phyloP scores from a whole-genome alignment of 2,329 filamentous ascomycete genomes.

The Aspergillus aculeatus region DNA sequence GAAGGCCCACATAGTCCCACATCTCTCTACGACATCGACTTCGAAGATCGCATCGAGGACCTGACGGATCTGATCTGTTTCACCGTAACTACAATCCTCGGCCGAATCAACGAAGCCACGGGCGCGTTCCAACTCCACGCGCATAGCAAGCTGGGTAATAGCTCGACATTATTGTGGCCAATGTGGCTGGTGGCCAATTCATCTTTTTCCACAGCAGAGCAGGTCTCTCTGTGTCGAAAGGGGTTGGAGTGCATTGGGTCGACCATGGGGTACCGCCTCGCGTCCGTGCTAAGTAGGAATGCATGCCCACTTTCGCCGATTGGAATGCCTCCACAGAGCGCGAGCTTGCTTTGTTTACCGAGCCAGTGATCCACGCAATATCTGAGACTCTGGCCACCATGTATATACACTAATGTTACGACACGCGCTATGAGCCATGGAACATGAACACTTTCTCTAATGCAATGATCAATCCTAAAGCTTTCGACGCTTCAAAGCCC shows the following conservation, averaged over 20 bases:
- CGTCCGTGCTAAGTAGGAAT: neutral
- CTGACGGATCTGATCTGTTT: neutral
- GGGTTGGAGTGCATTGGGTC: neutral
- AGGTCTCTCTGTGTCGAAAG: neutral
- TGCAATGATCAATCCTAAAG: too few species aligned
- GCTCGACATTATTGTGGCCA: neutral
- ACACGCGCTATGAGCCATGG: too few species aligned
- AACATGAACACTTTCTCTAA: too few species aligned
- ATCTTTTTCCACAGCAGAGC: neutral
- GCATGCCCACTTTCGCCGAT: too few species aligned
- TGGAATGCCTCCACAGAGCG: too few species aligned
- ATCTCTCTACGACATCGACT: neutral
- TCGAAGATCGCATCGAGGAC: neutral
- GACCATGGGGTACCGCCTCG: conserved; percentile 2
- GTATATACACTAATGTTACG: too few species aligned
- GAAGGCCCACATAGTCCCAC: too few species aligned
- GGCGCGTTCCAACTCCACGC: neutral
- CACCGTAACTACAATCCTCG: neutral
- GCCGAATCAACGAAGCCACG: neutral
- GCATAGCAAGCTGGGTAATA: conserved; percentile 2
- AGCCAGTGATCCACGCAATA: too few species aligned
- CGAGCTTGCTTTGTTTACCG: too few species aligned
- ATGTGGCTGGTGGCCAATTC: conserved; percentile 1
- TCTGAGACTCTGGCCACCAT: too few species aligned
- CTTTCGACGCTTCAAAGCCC: too few species aligned